Evolutionary conservation across 805 yeast species (phyloP).

Genomic region (Saccharomycopsis malanga): DNA sequence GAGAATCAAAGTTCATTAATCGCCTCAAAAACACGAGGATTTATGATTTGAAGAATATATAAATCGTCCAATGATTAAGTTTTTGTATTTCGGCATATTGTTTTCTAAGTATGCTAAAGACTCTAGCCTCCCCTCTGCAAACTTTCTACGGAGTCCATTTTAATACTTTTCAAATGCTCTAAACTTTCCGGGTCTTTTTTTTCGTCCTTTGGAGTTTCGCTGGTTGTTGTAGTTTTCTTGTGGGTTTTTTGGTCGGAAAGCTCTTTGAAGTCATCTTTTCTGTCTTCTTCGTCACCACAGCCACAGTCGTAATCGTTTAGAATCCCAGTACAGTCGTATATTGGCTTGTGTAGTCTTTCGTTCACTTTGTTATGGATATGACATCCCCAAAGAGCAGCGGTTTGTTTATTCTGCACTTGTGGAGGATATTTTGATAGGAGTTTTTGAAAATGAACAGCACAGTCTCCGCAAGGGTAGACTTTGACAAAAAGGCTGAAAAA

Average conservation of each 20-base stretch:
- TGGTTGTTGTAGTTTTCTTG: background rate
- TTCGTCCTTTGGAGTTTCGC: background rate
- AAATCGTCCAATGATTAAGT: too few relatives aligned
- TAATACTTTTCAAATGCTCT: constrained; percentile 39
- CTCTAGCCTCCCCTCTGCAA: constrained; percentile 38
- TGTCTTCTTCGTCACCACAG: constrained; percentile 61
- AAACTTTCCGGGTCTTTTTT: constrained; percentile 5
- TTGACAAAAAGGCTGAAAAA: constrained; percentile 76
- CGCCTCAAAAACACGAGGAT: background rate
- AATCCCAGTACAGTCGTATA: constrained; percentile 79
- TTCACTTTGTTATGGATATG: constrained; percentile 85
- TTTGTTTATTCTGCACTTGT: constrained; percentile 64
- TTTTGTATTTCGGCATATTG: too few relatives aligned
- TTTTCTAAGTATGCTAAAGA: background rate
- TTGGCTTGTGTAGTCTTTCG: constrained; percentile 54
- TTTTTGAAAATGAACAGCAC: constrained; percentile 83
- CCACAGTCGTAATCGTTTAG: constrained; percentile 95
- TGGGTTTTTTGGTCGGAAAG: constrained; percentile 28
- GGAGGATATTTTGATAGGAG: constrained; percentile 73
- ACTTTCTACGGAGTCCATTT: constrained; percentile 40
- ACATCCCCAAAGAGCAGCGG: constrained; percentile 96
- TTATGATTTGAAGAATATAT: too few relatives aligned
- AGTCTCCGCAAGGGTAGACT: constrained; percentile 95
- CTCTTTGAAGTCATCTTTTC: constrained; percentile 31
- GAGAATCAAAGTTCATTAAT: background rate